Base-by-base conservation (phyloP, 768 basidiomycete species). In the Lanmaoa pseudosensibilis region DNA sequence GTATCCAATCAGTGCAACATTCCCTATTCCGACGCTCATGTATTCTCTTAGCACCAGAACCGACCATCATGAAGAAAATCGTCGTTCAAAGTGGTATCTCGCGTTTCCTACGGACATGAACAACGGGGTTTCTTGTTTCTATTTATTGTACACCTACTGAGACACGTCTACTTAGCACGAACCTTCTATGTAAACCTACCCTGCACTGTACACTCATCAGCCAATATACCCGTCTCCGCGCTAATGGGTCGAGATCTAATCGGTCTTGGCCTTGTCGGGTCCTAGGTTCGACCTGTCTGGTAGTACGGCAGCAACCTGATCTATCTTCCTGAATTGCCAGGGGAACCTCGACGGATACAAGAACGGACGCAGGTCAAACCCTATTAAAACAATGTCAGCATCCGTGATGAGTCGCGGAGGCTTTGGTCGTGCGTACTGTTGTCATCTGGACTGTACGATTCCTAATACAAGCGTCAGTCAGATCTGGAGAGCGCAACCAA, bases 271-370 rank as follows among this genome's bases (percentile, higher is more conserved):
- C 63, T 80, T 79, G 57, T 80, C 77, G 33, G 62, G 54, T 50
- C 63, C 67, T 23, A 64, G 27, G 60, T 72, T 67, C 5, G 89
- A 87, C 60, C 83, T 80, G 66, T 93, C 88, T 1, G 92, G 93
- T 37, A 95, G 74, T 10, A 69, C 76, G 5, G 84, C 87, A 7
- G 91, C 93, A 5, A 92, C 80, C 56, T 86, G 85, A 66, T 99
- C 96, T 57, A 99, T 98, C 76, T 93, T 94, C 73, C 78, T 87
- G 75, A 97, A 99, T 70, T 99, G 97, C 87, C 92, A 98, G 0
- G 90, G 91, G 79, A 98, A 98, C 52, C 90, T 81, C 13, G 93
- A 87, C 3, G 94, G 92, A 73, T 98, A 98, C 47, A 99, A 76
- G 84, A 99, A 99, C 0, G 95, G 97, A 37, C 97, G 86, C 33